Percentiles rank a stretch among this genome's conserved stretches.
phyloP scores from a whole-genome alignment of 345 rosid species.

The Dovyalis caffra region DNA sequence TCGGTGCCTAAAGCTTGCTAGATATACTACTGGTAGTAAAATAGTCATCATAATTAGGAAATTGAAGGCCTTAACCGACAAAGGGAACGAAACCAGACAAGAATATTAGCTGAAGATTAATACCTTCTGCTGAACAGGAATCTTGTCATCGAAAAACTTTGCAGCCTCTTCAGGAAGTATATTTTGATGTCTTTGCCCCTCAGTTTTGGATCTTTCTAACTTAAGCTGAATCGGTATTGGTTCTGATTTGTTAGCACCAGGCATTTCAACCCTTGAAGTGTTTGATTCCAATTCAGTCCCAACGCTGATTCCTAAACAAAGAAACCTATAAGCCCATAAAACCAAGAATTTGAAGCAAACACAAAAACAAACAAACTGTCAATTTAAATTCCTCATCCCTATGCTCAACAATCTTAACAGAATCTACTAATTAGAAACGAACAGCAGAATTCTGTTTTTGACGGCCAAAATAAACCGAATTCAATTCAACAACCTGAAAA shows the following conservation, averaged over 20 bases:
- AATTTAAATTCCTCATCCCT: not conserved
- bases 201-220: conserved; percentile 77
- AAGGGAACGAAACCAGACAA: no score
- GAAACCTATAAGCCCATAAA: conserved; percentile 6
- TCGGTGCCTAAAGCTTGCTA: not conserved
- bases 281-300: conserved; percentile 31
- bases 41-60: not conserved
- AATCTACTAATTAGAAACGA: not conserved
- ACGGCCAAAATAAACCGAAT: conserved; percentile 6
- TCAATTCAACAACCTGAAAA: conserved; percentile 41
- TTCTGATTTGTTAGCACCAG: conserved; percentile 37
- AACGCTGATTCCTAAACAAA: conserved; percentile 39
- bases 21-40: not conserved
- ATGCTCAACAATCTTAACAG: not conserved
- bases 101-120: not conserved
- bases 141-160: conserved; percentile 66
- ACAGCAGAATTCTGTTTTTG: no score
- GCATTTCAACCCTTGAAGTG: conserved; percentile 32
- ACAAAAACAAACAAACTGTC: not conserved
- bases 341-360: not conserved
- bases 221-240: conserved; percentile 43
- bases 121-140: conserved; percentile 80
- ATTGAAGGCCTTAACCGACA: not conserved
- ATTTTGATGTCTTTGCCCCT: conserved; percentile 51
- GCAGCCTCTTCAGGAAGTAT: conserved; percentile 78